Percentiles rank a stretch among this genome's conserved stretches.
phyloP scores from a whole-genome alignment of 768 basidiomycete species.

The Mycena pura region DNA sequence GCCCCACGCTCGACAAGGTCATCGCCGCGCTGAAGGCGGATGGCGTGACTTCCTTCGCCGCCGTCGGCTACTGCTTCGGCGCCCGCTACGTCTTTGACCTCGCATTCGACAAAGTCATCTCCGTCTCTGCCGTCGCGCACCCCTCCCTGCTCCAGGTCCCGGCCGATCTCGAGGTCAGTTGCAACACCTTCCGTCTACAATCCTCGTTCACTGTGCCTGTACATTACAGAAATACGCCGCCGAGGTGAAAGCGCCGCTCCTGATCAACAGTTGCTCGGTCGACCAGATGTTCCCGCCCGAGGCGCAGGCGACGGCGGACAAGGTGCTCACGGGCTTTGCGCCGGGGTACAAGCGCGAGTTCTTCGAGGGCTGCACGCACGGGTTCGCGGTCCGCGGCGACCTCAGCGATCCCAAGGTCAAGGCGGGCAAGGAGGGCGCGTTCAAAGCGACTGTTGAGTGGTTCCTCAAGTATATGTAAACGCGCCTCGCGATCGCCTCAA shows the following conservation, averaged over 20 bases:
- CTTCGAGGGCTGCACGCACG: slow-evolving; percentile 25
- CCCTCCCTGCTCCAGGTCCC: slow-evolving; percentile 42
- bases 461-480: slow-evolving; percentile 13
- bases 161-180: slow-evolving; percentile 35
- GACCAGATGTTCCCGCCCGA: slow-evolving; percentile 17
- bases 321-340: slow-evolving; percentile 13
- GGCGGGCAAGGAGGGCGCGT: slow-evolving; percentile 26
- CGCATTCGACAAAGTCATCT: slow-evolving; percentile 33
- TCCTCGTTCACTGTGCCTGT: no score
- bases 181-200: no score
- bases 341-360: slow-evolving; percentile 27
- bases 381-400: slow-evolving; percentile 26
- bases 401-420: slow-evolving; percentile 26
- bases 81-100: slow-evolving; percentile 37
- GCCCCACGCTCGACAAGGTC: slow-evolving; percentile 35
- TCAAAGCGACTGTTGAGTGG: slow-evolving; percentile 25
- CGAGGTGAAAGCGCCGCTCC: slow-evolving; percentile 16
- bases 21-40: slow-evolving; percentile 27
- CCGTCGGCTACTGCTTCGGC: slow-evolving; percentile 39
- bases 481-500: no score
- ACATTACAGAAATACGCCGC: slow-evolving; percentile 18
- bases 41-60: slow-evolving; percentile 38
- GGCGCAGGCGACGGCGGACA: slow-evolving; percentile 19
- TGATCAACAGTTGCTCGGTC: slow-evolving; percentile 25
- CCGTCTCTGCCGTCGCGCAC: slow-evolving; percentile 34